These are phyloP conservation scores for Phyllosticta citriasiana DNA, from an alignment of 2,329 filamentous ascomycete species.

Conservation along the genomic window DNA sequence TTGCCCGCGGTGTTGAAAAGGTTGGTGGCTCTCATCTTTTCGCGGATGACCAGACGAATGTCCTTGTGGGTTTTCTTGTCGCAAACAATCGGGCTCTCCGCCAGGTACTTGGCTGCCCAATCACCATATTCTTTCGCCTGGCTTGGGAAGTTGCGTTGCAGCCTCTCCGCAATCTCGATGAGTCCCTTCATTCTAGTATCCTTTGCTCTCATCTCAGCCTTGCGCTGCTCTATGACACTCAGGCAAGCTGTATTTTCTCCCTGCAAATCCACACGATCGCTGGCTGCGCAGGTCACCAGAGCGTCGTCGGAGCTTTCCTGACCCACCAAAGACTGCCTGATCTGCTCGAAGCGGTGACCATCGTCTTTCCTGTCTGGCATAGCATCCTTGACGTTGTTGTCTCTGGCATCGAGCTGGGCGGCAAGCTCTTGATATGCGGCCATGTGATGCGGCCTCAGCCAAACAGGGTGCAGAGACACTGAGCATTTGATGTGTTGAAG, in stretches of 20 bases:
- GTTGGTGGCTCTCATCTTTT: not conserved
- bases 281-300: slow-evolving; percentile 29
- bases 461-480: slow-evolving; percentile 33
- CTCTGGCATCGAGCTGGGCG: slow-evolving; percentile 41
- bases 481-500: slow-evolving; percentile 29
- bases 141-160: not conserved
- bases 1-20: slow-evolving; percentile 12
- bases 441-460: slow-evolving; percentile 38
- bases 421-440: slow-evolving; percentile 47
- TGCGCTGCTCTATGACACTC: not conserved
- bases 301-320: slow-evolving; percentile 42
- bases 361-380: not conserved
- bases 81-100: not conserved
- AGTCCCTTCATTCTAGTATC: not conserved
- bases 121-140: not conserved
- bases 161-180: not conserved
- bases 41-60: not conserved
- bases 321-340: slow-evolving; percentile 37
- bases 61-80: not conserved
- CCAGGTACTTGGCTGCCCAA: not conserved
- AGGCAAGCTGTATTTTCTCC: not conserved
- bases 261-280: not conserved
- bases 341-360: not conserved
- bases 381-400: slow-evolving; percentile 19
- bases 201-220: not conserved